Percentiles rank a stretch among this genome's conserved stretches.
Evolutionary conservation across 2,329 filamentous ascomycete species (phyloP).

Genomic region (Trichoderma breve): DNA sequence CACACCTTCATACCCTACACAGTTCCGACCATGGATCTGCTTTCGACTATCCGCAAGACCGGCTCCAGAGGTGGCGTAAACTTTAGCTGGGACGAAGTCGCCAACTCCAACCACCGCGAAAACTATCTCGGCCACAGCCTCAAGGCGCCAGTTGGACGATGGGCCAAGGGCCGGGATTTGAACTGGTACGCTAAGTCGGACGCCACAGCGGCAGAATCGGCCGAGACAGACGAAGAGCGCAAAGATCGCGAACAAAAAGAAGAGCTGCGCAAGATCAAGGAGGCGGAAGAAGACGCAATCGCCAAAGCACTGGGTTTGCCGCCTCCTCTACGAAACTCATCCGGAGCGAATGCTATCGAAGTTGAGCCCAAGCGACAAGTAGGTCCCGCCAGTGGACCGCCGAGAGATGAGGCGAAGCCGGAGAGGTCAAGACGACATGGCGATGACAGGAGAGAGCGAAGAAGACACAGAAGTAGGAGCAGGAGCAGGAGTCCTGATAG

Average conservation of each 20-base stretch:
- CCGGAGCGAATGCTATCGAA: conserved; percentile 67
- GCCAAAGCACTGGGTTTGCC: conserved; percentile 79
- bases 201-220: conserved; percentile 41
- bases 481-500: conserved; percentile 34
- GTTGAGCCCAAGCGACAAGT: conserved; percentile 46
- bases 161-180: conserved; percentile 74
- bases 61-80: conserved; percentile 92
- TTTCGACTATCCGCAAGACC: conserved; percentile 84
- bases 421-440: conserved; percentile 34
- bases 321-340: conserved; percentile 57
- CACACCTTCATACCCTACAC: too few species aligned
- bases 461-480: conserved; percentile 35
- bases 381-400: conserved; percentile 30
- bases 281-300: conserved; percentile 90
- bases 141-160: conserved; percentile 88
- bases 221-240: conserved; percentile 58
- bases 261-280: conserved; percentile 79
- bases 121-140: conserved; percentile 86
- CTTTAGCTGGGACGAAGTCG: conserved; percentile 96
- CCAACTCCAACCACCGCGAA: conserved; percentile 81
- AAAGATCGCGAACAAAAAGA: conserved; percentile 64
- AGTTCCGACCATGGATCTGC: conserved; percentile 93
- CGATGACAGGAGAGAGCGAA: conserved; percentile 34
- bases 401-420: conserved; percentile 26
- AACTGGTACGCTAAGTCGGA: conserved; percentile 63